phyloP scores from a whole-genome alignment of 1,139 yeast species.

The Yueomyces sp. region DNA sequence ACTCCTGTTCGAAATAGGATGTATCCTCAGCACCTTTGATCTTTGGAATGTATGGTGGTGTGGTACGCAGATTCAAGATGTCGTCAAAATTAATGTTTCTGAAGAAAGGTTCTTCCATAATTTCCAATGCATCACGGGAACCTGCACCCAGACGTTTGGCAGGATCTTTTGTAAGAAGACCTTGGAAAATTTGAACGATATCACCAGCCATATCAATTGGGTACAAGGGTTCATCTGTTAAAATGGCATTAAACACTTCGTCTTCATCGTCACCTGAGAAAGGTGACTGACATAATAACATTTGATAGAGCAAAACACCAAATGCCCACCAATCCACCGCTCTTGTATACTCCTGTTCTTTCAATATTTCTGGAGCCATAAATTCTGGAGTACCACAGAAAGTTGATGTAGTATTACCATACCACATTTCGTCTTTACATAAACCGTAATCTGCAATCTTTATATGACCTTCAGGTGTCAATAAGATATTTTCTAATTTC shows the following conservation, averaged over 20 bases:
- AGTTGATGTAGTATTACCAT: slow-evolving; percentile 80
- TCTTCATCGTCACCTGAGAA: slow-evolving; percentile 98
- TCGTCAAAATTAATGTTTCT: slow-evolving; percentile 84
- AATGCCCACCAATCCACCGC: slow-evolving; percentile 99
- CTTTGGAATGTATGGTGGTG: slow-evolving; percentile 78
- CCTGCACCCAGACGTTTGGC: slow-evolving; percentile 72
- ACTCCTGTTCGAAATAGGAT: slow-evolving; percentile 86
- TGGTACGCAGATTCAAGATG: slow-evolving; percentile 55
- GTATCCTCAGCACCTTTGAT: slow-evolving; percentile 82
- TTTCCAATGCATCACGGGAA: slow-evolving; percentile 77
- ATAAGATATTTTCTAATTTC: slow-evolving; percentile 83
- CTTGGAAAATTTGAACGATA: slow-evolving; percentile 87
- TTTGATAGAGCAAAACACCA: slow-evolving; percentile 90
- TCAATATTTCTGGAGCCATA: slow-evolving; percentile 96
- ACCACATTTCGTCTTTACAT: slow-evolving; percentile 94
- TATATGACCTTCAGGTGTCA: slow-evolving; percentile 88
- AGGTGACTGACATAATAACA: slow-evolving; percentile 93
- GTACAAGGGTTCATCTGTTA: slow-evolving; percentile 93
- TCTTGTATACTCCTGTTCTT: slow-evolving; percentile 83
- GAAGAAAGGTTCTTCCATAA: slow-evolving; percentile 93
- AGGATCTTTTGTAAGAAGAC: slow-evolving; percentile 83
- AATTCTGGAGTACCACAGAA: slow-evolving; percentile 99
- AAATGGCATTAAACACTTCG: slow-evolving; percentile 94
- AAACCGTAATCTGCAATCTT: slow-evolving; percentile 95
- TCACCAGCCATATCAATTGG: slow-evolving; percentile 97